Evolutionary conservation across 2,329 filamentous ascomycete genomes (phyloP), one percentile per base, ranked within the genome.

Genomic region (Apiospora phragmitis): DNA sequence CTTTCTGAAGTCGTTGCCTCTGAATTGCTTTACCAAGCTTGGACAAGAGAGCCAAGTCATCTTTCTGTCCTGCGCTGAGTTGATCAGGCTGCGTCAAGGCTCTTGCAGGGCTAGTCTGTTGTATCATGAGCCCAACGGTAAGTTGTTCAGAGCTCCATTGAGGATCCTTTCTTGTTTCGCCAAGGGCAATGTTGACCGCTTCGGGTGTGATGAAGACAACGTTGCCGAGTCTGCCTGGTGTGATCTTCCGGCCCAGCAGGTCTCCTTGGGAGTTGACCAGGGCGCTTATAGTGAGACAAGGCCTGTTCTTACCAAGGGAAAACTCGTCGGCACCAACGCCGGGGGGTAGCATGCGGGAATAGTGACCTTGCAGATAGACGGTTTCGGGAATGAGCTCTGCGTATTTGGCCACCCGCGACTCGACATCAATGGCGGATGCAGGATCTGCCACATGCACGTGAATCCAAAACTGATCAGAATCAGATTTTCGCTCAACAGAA

Each of bases 381-480:
- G 87, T 90, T 74, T 89, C 83, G 1, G 87, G 84, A 42, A 90
- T 84, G 72, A 89, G 83, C 71, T 90, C 86, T 65, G 93, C 90
- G 76, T 89, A 88, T 72, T 87, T 84, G 43, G 88, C 87, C 9
- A 93, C 79, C 11, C 84, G 81, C 47, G 90, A 89, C 29, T 88
- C 83, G 24, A 89, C 88, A 26, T 82, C 76, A 73, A 96, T 89
- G 71, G 89, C 88, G 6, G 93, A 93, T 2, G 92, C 91, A 11
- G 93, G 93, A 76, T 96, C 94, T 18, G 94, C 93, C 55, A 93
- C 87, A 78, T 96, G 93, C 42, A 94, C 81, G 76, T 94, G 93
- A 41, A 95, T 83, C 93, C 93, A 96, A 76, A 88, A 89, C 74
- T 92, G 85, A 68, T 85, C 78, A 26, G 85, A 72, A 24, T 80